A percentile compares a stretch with the other conserved stretches of the same genome.
Conservation (phyloP, 768 basidiomycete genomes). For the Termitomyces sp. region DNA sequence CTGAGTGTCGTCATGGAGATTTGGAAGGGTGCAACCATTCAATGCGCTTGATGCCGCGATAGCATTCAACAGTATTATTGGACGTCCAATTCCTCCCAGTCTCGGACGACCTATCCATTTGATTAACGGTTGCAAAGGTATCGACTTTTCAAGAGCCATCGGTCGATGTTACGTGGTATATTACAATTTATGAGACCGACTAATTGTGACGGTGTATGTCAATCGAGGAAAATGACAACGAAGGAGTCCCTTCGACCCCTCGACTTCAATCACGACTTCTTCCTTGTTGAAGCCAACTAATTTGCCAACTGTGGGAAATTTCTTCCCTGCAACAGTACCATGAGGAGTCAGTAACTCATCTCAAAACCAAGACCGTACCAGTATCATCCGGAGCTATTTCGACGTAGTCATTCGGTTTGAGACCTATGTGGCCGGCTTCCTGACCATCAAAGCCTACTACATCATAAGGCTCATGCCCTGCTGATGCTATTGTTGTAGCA, state of each 20-base stretch:
- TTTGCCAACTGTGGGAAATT: conserved; percentile 43
- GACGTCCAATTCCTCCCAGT: not conserved
- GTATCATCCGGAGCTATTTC: conserved; percentile 45
- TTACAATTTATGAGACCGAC: conserved; percentile 11
- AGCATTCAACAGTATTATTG: not conserved
- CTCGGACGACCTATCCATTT: not conserved
- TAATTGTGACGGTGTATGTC: conserved; percentile 28
- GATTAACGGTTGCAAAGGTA: not conserved
- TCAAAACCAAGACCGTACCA: conserved; percentile 25
- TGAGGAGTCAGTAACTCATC: not conserved
- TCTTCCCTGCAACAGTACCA: conserved; percentile 24
- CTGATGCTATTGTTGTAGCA: conserved; percentile 34
- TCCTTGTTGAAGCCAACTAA: conserved; percentile 47
- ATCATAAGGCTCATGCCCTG: conserved; percentile 32
- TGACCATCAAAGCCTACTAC: conserved; percentile 41
- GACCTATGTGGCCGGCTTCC: conserved; percentile 39
- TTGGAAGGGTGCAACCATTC: not conserved
- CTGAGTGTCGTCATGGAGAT: not conserved
- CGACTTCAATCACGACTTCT: conserved; percentile 46
- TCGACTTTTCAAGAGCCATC: no score
- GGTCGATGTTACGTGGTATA: not conserved
- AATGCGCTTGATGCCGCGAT: not conserved
- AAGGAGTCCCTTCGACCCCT: conserved; percentile 33
- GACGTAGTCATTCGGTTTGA: conserved; percentile 36
- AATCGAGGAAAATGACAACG: conserved; percentile 55